Percentiles rank a stretch among this genome's conserved stretches.
Conservation (phyloP, 2,329 filamentous ascomycete genomes). For the Ceratocystis cubensis region DNA sequence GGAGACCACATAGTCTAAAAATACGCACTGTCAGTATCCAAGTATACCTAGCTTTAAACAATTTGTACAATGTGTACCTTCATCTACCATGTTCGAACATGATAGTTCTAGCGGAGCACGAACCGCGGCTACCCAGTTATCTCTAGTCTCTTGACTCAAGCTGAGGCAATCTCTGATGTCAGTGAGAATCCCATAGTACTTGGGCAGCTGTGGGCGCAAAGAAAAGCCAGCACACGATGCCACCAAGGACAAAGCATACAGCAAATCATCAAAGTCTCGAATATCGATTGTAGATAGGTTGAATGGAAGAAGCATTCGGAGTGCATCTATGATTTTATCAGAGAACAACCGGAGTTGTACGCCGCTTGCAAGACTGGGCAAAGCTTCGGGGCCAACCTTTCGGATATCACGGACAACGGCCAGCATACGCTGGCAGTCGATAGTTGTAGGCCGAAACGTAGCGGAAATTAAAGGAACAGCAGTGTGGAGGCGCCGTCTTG, state of each 20-base stretch:
- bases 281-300: neutral
- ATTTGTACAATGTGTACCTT: neutral
- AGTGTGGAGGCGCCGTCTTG: neutral
- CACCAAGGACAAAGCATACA: neutral
- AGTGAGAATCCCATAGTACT: neutral
- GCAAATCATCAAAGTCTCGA: slow-evolving; percentile 6
- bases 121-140: neutral
- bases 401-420: slow-evolving; percentile 8
- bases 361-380: neutral
- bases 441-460: neutral
- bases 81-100: neutral
- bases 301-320: neutral
- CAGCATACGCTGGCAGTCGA: neutral
- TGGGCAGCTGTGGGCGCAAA: neutral
- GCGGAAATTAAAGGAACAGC: slow-evolving; percentile 2
- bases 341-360: neutral
- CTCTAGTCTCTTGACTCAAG: neutral
- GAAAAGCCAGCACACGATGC: neutral
- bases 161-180: slow-evolving; percentile 3
- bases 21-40: neutral
- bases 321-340: slow-evolving; percentile 7
- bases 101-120: neutral
- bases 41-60: neutral
- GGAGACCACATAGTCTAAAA: neutral
- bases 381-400: neutral